Evolutionary conservation across 495 filamentous ascomycete species (phyloP), one percentile per base, ranked within the genome.

Genomic region (Peziza echinospora): DNA sequence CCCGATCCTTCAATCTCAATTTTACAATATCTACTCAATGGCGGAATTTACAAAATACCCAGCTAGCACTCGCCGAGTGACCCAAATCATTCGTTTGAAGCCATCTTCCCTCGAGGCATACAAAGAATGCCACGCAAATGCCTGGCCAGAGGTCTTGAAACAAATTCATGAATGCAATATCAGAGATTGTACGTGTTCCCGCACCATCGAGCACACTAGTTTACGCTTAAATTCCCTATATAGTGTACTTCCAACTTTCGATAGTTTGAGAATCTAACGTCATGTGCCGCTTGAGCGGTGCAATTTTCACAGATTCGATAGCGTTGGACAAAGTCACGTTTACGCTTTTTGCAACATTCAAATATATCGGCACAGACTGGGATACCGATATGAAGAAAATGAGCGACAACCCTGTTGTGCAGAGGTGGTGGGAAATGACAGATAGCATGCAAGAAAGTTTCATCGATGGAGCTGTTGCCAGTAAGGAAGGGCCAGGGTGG

Each of bases 381-480:
- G 75, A 70, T 0, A 73, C 62, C 1, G 80, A 83, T 62, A 84
- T 84, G 80, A 65, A 70, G 62, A 64, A 64, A 43, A 84, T 83
- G 80, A 61, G 65, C 5, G 71, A 68, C 21, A 78, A 80, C 53
- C 68, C 71, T 1, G 80, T 84, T 78, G 80, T 84, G 80, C 78
- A 64, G 64, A 24, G 75, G 80, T 84, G 79, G 80, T 84, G 80
- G 79, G 64, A 64, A 24, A 76, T 84, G 71, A 84, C 80, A 19
- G 79, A 84, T 62, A 63, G 65, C 13, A 77, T 76, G 64, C 37
- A 65, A 63, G 44, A 73, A 59, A 67, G 63, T 40, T 63, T 76
- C 19, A 71, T 81, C 24, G 63, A 68, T 0, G 78, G 77, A 1
- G 78, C 79, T 6, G 70, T 68, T 51, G 64, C 65, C 26, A 79